A percentile compares a stretch with the other conserved stretches of the same genome.
These are phyloP conservation scores for Blepharisma japonicum DNA, from an alignment of 73 alveolate genomes.

Conservation along the genomic window DNA sequence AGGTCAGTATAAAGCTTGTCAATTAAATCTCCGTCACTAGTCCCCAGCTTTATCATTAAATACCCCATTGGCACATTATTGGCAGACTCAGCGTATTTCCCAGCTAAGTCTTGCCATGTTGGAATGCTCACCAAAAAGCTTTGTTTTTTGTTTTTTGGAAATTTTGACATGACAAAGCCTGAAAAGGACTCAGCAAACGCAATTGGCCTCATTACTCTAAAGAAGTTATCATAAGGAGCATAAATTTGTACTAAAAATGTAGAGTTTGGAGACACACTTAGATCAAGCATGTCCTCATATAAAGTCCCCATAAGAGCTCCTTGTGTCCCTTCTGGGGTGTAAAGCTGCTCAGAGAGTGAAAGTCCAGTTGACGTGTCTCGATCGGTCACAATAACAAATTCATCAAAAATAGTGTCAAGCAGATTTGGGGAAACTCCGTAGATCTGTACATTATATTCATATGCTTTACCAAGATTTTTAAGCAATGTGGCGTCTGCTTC, in stretches of 20 bases:
- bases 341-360: conserved; percentile 13
- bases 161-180: background rate
- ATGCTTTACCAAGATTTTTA: conserved; percentile 31
- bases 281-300: too few relatives aligned
- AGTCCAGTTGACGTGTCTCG: background rate
- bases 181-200: conserved; percentile 1
- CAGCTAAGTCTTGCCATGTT: conserved; percentile 15
- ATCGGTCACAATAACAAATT: background rate
- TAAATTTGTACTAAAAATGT: too few relatives aligned
- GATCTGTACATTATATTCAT: conserved; percentile 20
- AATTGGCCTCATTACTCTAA: background rate
- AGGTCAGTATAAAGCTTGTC: background rate
- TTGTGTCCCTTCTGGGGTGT: background rate
- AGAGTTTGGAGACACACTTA: too few relatives aligned
- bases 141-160: background rate
- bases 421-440: conserved; percentile 48
- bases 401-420: conserved; percentile 31
- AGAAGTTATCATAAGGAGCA: background rate
- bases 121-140: background rate
- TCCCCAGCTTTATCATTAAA: background rate
- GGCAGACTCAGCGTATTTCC: conserved; percentile 32
- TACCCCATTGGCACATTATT: conserved; percentile 36
- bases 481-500: background rate
- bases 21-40: background rate
- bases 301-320: background rate